Conservation (phyloP, 495 filamentous ascomycete genomes). For the Stereocaulon alpinum region DNA sequence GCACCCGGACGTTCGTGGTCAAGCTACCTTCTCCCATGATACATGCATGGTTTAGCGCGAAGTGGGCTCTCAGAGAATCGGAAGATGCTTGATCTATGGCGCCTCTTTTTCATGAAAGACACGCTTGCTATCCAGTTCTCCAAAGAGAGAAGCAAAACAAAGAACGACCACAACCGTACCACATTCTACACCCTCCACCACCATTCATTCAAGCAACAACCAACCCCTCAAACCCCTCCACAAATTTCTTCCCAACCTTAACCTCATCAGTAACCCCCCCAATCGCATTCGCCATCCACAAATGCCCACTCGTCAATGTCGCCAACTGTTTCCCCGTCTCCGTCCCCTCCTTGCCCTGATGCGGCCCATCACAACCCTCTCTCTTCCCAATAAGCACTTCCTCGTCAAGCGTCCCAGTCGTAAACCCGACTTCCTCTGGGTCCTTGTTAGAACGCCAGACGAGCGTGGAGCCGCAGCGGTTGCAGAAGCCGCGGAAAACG, state of each 20-base stretch:
- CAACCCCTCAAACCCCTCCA: slow-evolving; percentile 3
- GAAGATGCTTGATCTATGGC: no score
- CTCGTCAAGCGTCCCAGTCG: slow-evolving; percentile 2
- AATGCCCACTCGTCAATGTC: not conserved
- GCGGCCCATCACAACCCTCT: not conserved
- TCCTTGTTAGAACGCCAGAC: slow-evolving; percentile 5
- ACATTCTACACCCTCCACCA: no score
- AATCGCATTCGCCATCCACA: not conserved
- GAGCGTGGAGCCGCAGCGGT: not conserved
- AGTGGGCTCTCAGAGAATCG: no score
- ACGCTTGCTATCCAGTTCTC: no score
- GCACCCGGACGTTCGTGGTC: no score
- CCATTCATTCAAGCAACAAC: not conserved
- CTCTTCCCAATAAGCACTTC: not conserved
- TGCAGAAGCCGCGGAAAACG: not conserved
- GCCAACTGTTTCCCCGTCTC: not conserved
- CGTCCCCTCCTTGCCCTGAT: no score
- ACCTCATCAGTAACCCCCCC: not conserved
- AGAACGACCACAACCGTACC: no score
- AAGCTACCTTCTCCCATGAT: no score
- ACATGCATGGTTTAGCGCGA: no score
- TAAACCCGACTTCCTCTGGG: slow-evolving; percentile 2
- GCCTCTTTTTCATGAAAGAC: no score
- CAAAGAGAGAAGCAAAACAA: no score
- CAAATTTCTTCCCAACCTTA: not conserved